Evolutionary conservation across 1,284 basidiomycete species (phyloP).

Genomic region (Earliella scabrosa): DNA sequence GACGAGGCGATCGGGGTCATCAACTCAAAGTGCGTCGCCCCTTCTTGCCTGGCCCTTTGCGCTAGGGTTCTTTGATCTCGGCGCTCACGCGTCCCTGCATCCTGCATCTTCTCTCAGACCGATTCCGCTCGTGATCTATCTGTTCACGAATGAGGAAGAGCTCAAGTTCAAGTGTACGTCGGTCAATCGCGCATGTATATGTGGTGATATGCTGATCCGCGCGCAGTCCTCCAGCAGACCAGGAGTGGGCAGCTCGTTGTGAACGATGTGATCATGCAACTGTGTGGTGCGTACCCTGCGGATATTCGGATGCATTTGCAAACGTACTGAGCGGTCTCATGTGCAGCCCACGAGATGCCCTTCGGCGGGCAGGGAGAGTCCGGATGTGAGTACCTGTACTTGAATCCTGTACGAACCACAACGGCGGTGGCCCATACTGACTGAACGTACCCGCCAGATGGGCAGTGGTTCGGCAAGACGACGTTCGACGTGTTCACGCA

Average conservation of each 20-base stretch:
- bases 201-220: constrained; percentile 5
- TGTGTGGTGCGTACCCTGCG: constrained; percentile 41
- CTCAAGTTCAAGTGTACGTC: constrained; percentile 44
- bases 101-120: constrained; percentile 33
- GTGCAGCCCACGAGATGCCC: constrained; percentile 45
- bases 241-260: constrained; percentile 54
- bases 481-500: constrained; percentile 54
- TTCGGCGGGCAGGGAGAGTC: constrained; percentile 54
- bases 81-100: constrained; percentile 1
- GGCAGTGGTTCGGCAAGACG: constrained; percentile 47
- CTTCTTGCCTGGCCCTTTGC: too few species aligned
- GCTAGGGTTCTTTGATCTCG: too few species aligned
- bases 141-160: constrained; percentile 48
- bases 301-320: background rate
- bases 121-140: constrained; percentile 53
- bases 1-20: constrained; percentile 59
- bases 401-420: too few species aligned
- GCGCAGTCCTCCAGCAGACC: constrained; percentile 49
- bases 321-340: background rate
- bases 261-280: constrained; percentile 57
- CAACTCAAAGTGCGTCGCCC: constrained; percentile 46
- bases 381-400: constrained; percentile 50
- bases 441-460: constrained; percentile 38
- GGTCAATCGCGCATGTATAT: constrained; percentile 23
- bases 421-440: background rate